phyloP scores from a whole-genome alignment of 208 protist genomes.

The Kentomonas sorsogonicus region DNA sequence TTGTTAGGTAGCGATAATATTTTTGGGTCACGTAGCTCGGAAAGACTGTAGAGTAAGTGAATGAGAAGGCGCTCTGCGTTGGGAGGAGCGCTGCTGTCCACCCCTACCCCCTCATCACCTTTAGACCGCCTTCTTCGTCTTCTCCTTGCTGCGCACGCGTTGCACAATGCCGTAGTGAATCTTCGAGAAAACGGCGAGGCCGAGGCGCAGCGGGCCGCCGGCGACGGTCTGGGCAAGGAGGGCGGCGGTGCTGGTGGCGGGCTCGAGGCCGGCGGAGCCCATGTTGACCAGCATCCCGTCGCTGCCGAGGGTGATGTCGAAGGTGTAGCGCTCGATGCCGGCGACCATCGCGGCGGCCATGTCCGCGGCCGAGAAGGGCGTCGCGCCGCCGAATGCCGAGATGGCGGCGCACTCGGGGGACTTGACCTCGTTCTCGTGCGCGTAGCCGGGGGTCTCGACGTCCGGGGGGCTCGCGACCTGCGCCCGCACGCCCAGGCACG shows the following conservation, averaged over 20 bases:
- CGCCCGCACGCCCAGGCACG: constrained; percentile 66
- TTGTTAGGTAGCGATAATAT: no score
- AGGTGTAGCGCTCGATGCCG: constrained; percentile 66
- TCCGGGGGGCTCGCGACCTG: constrained; percentile 83
- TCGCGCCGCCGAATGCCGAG: constrained; percentile 63
- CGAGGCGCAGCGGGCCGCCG: constrained; percentile 50
- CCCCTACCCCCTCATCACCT: no score
- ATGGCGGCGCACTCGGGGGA: constrained; percentile 75
- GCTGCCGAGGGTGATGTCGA: constrained; percentile 67
- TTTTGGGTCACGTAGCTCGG: no score
- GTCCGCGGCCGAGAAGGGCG: constrained; percentile 36
- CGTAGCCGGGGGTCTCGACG: constrained; percentile 79
- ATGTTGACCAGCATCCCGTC: constrained; percentile 54
- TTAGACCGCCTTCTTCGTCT: constrained; percentile 13
- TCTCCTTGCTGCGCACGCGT: constrained; percentile 35
- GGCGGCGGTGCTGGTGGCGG: constrained; percentile 38
- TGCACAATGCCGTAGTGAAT: constrained; percentile 78
- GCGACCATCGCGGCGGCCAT: constrained; percentile 47
- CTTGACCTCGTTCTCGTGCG: constrained; percentile 78
- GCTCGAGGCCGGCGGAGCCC: constrained; percentile 61
- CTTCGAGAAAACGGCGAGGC: constrained; percentile 48
- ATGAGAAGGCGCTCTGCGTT: no score
- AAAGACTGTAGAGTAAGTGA: no score
- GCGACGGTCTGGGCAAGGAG: constrained; percentile 39
- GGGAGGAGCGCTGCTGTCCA: no score